A percentile compares a stretch with the other conserved stretches of the same genome.
Conservation (phyloP, 352 stramenopile genomes). For the Phytophthora agathidicida region DNA sequence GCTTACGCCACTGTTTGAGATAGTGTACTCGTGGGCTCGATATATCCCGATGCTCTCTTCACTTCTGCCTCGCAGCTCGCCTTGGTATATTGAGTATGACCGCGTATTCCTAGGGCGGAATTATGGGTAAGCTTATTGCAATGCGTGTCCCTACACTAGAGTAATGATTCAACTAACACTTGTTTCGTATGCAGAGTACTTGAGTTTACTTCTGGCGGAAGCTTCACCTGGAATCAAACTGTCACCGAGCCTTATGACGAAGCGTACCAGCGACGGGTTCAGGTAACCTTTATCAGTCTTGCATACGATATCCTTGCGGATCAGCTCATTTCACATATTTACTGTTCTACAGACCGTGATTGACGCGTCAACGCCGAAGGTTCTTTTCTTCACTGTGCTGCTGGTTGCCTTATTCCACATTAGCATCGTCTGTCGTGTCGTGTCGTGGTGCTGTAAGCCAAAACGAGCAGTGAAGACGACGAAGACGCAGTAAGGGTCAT, state of each 20-base stretch:
- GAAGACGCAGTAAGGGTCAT: constrained; percentile 21
- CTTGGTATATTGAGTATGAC: constrained; percentile 46
- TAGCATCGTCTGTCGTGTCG: constrained; percentile 7
- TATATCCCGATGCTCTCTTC: constrained; percentile 25
- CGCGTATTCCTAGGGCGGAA: constrained; percentile 66
- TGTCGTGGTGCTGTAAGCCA: constrained; percentile 1
- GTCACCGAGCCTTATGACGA: constrained; percentile 34
- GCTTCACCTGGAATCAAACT: constrained; percentile 43
- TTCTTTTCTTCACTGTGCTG: constrained; percentile 17
- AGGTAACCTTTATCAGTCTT: constrained; percentile 37
- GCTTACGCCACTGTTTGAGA: constrained; percentile 38
- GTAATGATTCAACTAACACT: not conserved
- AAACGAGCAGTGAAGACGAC: constrained; percentile 13
- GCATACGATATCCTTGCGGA: too few species aligned
- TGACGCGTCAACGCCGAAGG: constrained; percentile 25
- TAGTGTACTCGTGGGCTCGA: constrained; percentile 20
- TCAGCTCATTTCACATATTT: too few species aligned
- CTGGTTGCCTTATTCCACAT: constrained; percentile 14
- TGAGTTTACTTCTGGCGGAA: constrained; percentile 32
- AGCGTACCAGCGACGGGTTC: constrained; percentile 25
- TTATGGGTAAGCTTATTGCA: constrained; percentile 50
- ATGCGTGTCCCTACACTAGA: too few species aligned
- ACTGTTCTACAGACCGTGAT: constrained; percentile 36
- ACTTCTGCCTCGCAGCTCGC: constrained; percentile 16
- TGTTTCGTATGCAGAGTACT: constrained; percentile 27